Percentiles rank a stretch among this genome's conserved stretches.
Evolutionary conservation across 2,329 filamentous ascomycete species (phyloP).

Genomic region (Fusarium sp.): DNA sequence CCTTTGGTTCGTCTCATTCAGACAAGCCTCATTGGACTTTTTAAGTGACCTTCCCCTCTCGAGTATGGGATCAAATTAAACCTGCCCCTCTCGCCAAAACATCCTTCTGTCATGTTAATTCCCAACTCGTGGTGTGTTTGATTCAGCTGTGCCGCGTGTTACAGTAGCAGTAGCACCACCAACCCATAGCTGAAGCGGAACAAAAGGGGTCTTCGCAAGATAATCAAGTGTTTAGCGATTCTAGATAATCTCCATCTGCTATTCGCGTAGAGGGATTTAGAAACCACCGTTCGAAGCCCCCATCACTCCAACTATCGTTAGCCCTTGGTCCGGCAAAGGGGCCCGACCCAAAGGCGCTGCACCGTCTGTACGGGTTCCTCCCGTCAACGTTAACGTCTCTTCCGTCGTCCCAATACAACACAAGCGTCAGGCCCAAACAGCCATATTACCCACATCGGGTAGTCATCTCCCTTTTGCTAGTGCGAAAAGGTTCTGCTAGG

Average conservation of each 20-base stretch:
- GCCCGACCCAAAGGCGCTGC: slow-evolving; percentile 35
- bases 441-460: slow-evolving; percentile 33
- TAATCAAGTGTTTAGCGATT: not conserved
- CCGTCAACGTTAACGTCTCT: slow-evolving; percentile 33
- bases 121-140: slow-evolving; percentile 11
- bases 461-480: slow-evolving; percentile 41
- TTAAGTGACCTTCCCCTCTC: slow-evolving; percentile 22
- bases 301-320: slow-evolving; percentile 22
- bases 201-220: not conserved
- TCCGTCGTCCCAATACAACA: slow-evolving; percentile 26
- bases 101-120: slow-evolving; percentile 14
- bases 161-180: slow-evolving; percentile 3
- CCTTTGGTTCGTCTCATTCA: slow-evolving; percentile 32
- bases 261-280: slow-evolving; percentile 13
- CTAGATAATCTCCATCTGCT: slow-evolving; percentile 1
- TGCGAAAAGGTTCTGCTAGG: slow-evolving; percentile 22
- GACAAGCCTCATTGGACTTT: slow-evolving; percentile 23
- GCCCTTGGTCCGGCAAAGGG: slow-evolving; percentile 31
- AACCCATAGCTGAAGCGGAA: slow-evolving; percentile 7
- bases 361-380: slow-evolving; percentile 34
- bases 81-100: slow-evolving; percentile 33
- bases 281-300: slow-evolving; percentile 21
- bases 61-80: slow-evolving; percentile 39
- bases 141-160: slow-evolving; percentile 20
- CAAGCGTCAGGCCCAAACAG: slow-evolving; percentile 30